phyloP scores from a whole-genome alignment of 2,329 filamentous ascomycete species.

The Aspergillus eucalypticola region DNA sequence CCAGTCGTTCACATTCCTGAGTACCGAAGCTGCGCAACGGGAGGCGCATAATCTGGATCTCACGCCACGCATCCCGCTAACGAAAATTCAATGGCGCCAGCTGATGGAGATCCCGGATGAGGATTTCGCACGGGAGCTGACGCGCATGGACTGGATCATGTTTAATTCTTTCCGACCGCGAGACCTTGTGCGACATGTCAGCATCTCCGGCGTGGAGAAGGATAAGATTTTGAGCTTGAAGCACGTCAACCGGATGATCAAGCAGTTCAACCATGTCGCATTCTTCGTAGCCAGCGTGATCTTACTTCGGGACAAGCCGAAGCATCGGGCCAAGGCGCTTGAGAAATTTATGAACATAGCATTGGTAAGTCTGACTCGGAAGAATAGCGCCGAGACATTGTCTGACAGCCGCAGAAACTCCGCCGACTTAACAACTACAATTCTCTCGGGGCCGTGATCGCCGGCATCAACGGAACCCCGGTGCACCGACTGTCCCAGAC shows the following conservation, averaged over 20 bases:
- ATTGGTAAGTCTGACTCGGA: conserved; percentile 37
- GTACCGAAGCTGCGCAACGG: conserved; percentile 71
- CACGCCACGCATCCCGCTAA: conserved; percentile 67
- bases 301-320: conserved; percentile 88
- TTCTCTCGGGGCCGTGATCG: conserved; percentile 87
- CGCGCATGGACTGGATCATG: conserved; percentile 96
- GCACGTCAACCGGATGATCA: conserved; percentile 92
- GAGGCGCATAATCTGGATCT: conserved; percentile 74
- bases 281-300: conserved; percentile 82
- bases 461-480: conserved; percentile 84
- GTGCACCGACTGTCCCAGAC: conserved; percentile 83
- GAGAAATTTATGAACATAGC: conserved; percentile 96
- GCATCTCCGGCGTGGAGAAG: conserved; percentile 58
- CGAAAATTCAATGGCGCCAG: conserved; percentile 83
- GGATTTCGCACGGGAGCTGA: conserved; percentile 85
- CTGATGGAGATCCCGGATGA: conserved; percentile 87
- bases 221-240: conserved; percentile 69
- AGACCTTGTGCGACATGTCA: conserved; percentile 90
- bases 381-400: neutral
- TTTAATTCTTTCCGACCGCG: conserved; percentile 92
- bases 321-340: conserved; percentile 85
- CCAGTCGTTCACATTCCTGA: conserved; percentile 46
- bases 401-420: conserved; percentile 59
- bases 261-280: conserved; percentile 84
- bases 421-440: conserved; percentile 97